phyloP scores from a whole-genome alignment of 176 grass and related monocot species.

The Cymbopogon citratus region DNA sequence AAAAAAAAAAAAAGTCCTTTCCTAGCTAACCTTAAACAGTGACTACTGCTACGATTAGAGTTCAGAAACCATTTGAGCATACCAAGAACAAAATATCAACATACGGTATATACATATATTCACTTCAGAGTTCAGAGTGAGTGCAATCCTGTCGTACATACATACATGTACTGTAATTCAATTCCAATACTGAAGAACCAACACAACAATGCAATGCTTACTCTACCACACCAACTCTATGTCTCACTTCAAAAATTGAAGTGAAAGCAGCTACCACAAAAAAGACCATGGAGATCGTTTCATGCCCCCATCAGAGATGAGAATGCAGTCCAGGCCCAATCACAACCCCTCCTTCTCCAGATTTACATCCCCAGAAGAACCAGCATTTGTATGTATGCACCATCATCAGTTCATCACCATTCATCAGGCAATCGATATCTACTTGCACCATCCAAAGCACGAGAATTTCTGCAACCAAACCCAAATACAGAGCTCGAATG shows the following conservation, averaged over 20 bases:
- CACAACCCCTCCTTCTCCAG: not conserved
- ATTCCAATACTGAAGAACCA: constrained; percentile 7
- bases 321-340: not conserved
- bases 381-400: not conserved
- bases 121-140: not conserved
- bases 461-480: constrained; percentile 44
- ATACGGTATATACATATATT: not conserved
- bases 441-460: constrained; percentile 82
- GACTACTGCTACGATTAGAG: no score
- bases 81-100: not conserved
- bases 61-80: no score
- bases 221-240: constrained; percentile 6
- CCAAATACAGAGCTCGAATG: no score
- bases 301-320: not conserved
- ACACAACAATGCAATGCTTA: constrained; percentile 23
- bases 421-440: not conserved
- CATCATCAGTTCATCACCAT: not conserved
- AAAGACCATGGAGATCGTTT: not conserved
- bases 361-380: constrained; percentile 16
- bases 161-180: not conserved
- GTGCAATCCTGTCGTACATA: not conserved
- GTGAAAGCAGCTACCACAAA: not conserved
- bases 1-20: no score
- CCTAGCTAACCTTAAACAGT: no score
- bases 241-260: not conserved